These are phyloP conservation scores for Lachancea lanzarotensis DNA, from an alignment of 805 yeast genomes.

Conservation along the genomic window DNA sequence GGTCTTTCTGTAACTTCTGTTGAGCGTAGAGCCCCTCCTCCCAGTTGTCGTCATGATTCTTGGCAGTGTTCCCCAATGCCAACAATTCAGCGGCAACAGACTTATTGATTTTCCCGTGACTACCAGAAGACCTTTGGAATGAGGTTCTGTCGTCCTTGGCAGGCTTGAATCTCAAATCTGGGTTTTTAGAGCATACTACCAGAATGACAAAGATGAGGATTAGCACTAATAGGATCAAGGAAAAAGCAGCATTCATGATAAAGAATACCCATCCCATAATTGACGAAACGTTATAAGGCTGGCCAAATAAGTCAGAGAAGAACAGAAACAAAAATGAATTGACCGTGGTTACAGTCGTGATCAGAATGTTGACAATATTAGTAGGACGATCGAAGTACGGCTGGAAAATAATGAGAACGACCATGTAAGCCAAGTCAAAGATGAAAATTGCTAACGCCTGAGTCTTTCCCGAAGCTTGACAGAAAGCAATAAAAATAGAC, in stretches of 20 bases:
- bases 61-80: slow-evolving; percentile 78
- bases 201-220: slow-evolving; percentile 60
- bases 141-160: slow-evolving; percentile 90
- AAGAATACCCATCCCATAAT: slow-evolving; percentile 92
- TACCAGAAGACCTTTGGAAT: slow-evolving; percentile 49
- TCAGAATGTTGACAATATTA: slow-evolving; percentile 65
- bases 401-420: slow-evolving; percentile 51
- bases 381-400: slow-evolving; percentile 84
- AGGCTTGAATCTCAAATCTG: slow-evolving; percentile 82
- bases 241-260: slow-evolving; percentile 81
- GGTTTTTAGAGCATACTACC: slow-evolving; percentile 70
- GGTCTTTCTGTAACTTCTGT: slow-evolving; percentile 15
- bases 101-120: slow-evolving; percentile 30
- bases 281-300: slow-evolving; percentile 69
- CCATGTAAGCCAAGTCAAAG: slow-evolving; percentile 64
- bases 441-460: slow-evolving; percentile 74
- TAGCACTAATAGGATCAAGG: slow-evolving; percentile 63
- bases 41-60: slow-evolving; percentile 72
- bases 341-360: slow-evolving; percentile 63
- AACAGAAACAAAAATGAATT: slow-evolving; percentile 83
- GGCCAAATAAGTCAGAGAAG: slow-evolving; percentile 78
- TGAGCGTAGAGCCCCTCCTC: slow-evolving; percentile 47
- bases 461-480: slow-evolving; percentile 75
- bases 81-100: slow-evolving; percentile 45
- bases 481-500: slow-evolving; percentile 66